Evolutionary conservation across 2,329 filamentous ascomycete species (phyloP).

Genomic region (Exophiala viscosa): DNA sequence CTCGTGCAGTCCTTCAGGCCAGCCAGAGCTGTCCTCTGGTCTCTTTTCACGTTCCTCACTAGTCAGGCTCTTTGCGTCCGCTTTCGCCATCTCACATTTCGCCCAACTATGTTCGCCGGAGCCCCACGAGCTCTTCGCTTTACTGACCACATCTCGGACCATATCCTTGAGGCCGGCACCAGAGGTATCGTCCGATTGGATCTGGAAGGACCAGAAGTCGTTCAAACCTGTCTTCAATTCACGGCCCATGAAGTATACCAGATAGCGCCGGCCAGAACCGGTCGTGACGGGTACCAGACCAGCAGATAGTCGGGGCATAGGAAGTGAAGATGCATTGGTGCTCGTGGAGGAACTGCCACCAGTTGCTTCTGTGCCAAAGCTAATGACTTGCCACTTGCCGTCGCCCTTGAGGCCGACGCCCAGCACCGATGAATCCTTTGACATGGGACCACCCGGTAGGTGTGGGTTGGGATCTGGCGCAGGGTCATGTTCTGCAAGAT

Average conservation of each 20-base stretch:
- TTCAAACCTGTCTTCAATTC: not conserved
- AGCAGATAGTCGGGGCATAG: slow-evolving; percentile 4
- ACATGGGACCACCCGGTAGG: not conserved
- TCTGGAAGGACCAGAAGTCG: slow-evolving; percentile 20
- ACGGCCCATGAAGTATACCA: slow-evolving; percentile 17
- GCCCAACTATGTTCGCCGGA: slow-evolving; percentile 20
- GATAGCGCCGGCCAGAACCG: slow-evolving; percentile 17
- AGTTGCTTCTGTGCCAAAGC: slow-evolving; percentile 7
- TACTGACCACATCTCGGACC: slow-evolving; percentile 8
- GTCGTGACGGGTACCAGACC: slow-evolving; percentile 16
- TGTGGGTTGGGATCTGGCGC: not conserved
- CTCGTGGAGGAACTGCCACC: not conserved
- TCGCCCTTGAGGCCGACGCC: slow-evolving; percentile 5
- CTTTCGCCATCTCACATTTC: slow-evolving; percentile 16
- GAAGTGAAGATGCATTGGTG: not conserved
- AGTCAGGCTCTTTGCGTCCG: not conserved
- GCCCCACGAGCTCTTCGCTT: not conserved
- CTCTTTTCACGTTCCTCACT: not conserved
- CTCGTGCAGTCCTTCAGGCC: slow-evolving; percentile 8
- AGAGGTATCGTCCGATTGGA: slow-evolving; percentile 5
- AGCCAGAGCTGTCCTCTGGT: not conserved
- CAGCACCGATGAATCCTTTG: slow-evolving; percentile 1
- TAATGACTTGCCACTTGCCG: slow-evolving; percentile 13
- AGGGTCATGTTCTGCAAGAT: slow-evolving; percentile 8
- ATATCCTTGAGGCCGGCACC: slow-evolving; percentile 15